Base-by-base conservation (phyloP, 2,329 filamentous ascomycete species). In the Penicillium freii region DNA sequence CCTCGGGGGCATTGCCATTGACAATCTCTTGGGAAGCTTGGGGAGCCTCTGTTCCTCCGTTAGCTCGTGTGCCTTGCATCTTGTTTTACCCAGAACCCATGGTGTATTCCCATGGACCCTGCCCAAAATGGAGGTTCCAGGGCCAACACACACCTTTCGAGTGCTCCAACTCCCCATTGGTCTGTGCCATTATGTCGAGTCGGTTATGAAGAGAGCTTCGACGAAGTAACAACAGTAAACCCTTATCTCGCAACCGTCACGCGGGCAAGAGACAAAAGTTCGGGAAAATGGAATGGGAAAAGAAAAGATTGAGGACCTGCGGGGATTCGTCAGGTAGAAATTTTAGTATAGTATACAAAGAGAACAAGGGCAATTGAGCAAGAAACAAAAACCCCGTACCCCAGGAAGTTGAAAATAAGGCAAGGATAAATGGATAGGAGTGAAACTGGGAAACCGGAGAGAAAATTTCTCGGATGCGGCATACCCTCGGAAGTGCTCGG, bases 401-500 rank as follows among this genome's bases (percentile, higher is more conserved):
- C 70, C 69, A 69, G 67, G 66, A 56, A 63, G 64, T 59, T 43
- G 62, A 62, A 63, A 65, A 64, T 58, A 61, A 63, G 52, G 55
- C 60, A 52, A 60, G 57, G 57, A 54, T 57, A 54, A 59, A 56
- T 59, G 58, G 21, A 52, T 52, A 63, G 54, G 57, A 63, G 67
- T 69, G 63, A 65, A 67, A 65, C 61, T 63, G 66, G 58, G 61
- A 66, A 64, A 59, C 57, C 58, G 61, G 63, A 61, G 65, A 73
- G 72, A 75, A 76, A 76, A 75, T 75, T 76, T 76, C 71, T 71
- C 70, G 69, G 72, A 69, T 68, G 66, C 73, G 73, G 74, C 69
- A 71, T 71, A 71, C 69, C 66, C 63, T 72, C 74, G 73, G 73
- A 71, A 72, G 67, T 64, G 69, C 68, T 74, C 73, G 72, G 72